phyloP scores from a whole-genome alignment of 495 filamentous ascomycete species.

The Annulohypoxylon nitens region DNA sequence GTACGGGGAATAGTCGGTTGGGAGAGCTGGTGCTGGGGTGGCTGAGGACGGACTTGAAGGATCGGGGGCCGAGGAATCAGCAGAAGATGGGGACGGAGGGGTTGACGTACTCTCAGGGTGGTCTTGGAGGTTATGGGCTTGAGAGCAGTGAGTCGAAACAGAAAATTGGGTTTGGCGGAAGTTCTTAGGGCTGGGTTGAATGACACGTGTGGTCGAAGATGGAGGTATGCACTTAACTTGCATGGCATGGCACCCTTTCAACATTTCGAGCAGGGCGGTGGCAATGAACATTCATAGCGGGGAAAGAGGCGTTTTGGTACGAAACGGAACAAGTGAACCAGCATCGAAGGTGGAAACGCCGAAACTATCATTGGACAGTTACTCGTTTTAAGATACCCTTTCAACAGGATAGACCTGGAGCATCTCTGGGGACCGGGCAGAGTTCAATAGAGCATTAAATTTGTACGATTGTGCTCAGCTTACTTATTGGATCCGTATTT shows the following conservation, averaged over 20 bases:
- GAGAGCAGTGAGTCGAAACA: conserved; percentile 65
- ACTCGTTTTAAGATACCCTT: conserved; percentile 47
- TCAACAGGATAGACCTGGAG: conserved; percentile 50
- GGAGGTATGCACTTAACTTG: conserved; percentile 50
- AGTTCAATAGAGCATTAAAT: neutral
- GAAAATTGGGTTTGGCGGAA: conserved; percentile 5
- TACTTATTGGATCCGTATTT: neutral
- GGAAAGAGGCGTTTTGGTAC: conserved; percentile 35
- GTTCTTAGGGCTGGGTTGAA: neutral
- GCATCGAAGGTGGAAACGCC: conserved; percentile 9
- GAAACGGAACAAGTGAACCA: conserved; percentile 16
- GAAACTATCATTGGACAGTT: neutral
- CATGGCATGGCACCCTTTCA: conserved; percentile 48
- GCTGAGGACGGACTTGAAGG: conserved; percentile 84
- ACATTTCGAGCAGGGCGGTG: conserved; percentile 25
- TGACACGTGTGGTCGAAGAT: neutral
- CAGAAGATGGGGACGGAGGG: conserved; percentile 71
- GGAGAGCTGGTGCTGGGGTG: conserved; percentile 89
- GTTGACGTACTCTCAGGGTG: conserved; percentile 76
- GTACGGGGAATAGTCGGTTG: conserved; percentile 76
- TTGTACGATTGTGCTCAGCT: neutral
- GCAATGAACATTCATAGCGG: conserved; percentile 7
- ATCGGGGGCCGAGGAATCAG: conserved; percentile 79
- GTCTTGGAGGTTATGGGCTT: conserved; percentile 84
- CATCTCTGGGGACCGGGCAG: conserved; percentile 3